Base-by-base conservation (phyloP, 1,139 yeast species). In the Protomyces inouyei region DNA sequence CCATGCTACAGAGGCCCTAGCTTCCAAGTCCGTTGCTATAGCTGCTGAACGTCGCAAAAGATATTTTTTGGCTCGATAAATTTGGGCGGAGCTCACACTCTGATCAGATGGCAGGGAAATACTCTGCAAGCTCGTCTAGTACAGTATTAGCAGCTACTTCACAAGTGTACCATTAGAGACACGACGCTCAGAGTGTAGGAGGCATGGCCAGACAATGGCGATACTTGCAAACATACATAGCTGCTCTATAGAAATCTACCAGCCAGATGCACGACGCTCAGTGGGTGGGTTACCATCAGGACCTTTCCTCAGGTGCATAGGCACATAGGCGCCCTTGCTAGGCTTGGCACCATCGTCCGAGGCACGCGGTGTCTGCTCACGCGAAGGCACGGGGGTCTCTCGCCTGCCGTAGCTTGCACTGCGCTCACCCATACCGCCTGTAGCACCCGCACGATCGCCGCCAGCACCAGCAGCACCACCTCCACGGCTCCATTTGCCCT, bases 401-500 rank as follows among this genome's bases (percentile, higher is more conserved):
- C 37, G 52, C 32, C 43, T 51, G 54, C 37, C 52, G 40, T 25
- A 35, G 43, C 16, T 14, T 1, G 43, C 25, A 5, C 35, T 36
- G 35, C 36, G 32, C 14, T 35, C 60, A 14, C 55, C 55, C 12
- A 45, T 12, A 14, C 51, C 10, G 21, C 43, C n/a, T n/a, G 54
- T 5, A 36, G 18, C 51, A 8, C 37, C 32, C 36, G 16, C 25
- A 10, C 12, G 32, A 14, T 40, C 52, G 3, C 52, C 35, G 46
- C 57, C 57, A 18, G 48, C 16, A 6, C 40, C 25, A 9, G 52
- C 18, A 9, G 59, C 59, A 40, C 52, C 46, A 21, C 52, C 52
- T 10, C 25, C 38, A 35, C 57, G 40, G n/a, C 52, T 21, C 63
- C 63, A 59, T 40, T 52, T 52, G 63, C 63, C 63, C 35, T 59